phyloP scores from a whole-genome alignment of 306 rosid genomes.

The Quercus dentata region DNA sequence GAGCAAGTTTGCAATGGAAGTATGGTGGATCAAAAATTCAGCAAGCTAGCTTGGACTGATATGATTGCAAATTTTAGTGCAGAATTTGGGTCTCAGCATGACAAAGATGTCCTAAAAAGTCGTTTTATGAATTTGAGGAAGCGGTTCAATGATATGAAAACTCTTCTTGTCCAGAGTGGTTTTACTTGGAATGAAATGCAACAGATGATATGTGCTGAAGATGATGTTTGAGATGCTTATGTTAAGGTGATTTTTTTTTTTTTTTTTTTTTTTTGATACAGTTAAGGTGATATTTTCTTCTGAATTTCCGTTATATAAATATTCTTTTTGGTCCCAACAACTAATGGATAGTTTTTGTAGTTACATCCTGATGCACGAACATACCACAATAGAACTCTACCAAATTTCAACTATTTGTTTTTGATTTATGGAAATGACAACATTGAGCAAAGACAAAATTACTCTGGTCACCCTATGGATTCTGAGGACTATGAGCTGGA shows the following conservation, averaged over 20 bases:
- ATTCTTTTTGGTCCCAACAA: background rate
- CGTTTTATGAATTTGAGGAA: slow-evolving; percentile 36
- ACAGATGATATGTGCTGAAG: slow-evolving; percentile 46
- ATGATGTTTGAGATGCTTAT: slow-evolving; percentile 45
- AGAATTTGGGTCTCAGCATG: background rate
- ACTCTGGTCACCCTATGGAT: too few species aligned
- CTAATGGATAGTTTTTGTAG: slow-evolving; percentile 37
- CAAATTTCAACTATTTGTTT: too few species aligned
- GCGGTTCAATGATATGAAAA: slow-evolving; percentile 47
- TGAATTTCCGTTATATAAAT: background rate
- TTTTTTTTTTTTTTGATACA: too few species aligned
- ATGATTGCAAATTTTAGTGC: slow-evolving; percentile 7
- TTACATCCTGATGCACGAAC: slow-evolving; percentile 18
- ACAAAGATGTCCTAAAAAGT: slow-evolving; percentile 40
- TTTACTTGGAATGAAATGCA: slow-evolving; percentile 58
- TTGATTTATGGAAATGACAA: slow-evolving; percentile 30
- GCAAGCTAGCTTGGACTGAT: slow-evolving; percentile 44
- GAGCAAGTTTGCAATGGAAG: slow-evolving; percentile 45
- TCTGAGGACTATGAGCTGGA: too few species aligned
- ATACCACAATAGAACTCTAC: too few species aligned
- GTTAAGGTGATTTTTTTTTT: slow-evolving; percentile 51
- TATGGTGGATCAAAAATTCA: slow-evolving; percentile 36
- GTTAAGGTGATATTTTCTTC: slow-evolving; percentile 35
- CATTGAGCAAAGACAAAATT: too few species aligned
- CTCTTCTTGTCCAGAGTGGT: slow-evolving; percentile 41